A percentile compares a stretch with the other conserved stretches of the same genome.
These are phyloP conservation scores for Ogataea kodamae DNA, from an alignment of 805 yeast species.

Conservation along the genomic window DNA sequence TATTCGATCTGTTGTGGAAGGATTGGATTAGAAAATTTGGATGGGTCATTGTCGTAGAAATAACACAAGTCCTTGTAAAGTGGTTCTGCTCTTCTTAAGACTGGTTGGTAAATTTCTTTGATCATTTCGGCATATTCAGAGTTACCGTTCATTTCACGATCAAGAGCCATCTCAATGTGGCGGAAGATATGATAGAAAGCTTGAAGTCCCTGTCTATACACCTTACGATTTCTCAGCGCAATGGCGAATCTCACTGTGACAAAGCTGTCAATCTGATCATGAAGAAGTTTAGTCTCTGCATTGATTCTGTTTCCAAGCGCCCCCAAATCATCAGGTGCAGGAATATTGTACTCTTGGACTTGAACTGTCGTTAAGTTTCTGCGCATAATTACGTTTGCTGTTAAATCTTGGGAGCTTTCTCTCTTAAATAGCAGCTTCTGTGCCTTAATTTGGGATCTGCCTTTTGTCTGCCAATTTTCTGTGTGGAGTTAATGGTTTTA, in stretches of 20 bases:
- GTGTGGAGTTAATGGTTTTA: conserved; percentile 12
- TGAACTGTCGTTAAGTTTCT: conserved; percentile 13
- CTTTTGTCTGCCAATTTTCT: conserved; percentile 16
- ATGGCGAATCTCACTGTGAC: conserved; percentile 69
- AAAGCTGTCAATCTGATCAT: conserved; percentile 64
- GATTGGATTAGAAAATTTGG: conserved; percentile 56
- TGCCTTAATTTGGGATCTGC: too few relatives aligned
- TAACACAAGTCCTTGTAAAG: conserved; percentile 62
- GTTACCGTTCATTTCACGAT: conserved; percentile 41
- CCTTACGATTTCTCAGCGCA: conserved; percentile 70
- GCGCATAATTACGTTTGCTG: conserved; percentile 1
- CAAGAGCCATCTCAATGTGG: conserved; percentile 54
- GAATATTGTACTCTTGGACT: conserved; percentile 50
- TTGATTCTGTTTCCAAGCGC: conserved; percentile 84
- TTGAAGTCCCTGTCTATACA: conserved; percentile 79
- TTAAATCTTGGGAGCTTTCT: background rate
- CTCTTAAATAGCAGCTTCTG: too few relatives aligned
- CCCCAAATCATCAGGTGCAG: conserved; percentile 75
- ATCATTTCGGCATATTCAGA: conserved; percentile 46
- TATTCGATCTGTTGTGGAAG: conserved; percentile 61
- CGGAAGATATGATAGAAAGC: conserved; percentile 66
- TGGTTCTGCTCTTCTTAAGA: conserved; percentile 56
- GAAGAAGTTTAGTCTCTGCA: conserved; percentile 58
- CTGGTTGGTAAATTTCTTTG: conserved; percentile 63
- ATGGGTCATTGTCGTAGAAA: conserved; percentile 53